A percentile compares a stretch with the other conserved stretches of the same genome.
Evolutionary conservation across 148 eudicot species (phyloP).

Genomic region (Tetragonia tetragonoides): DNA sequence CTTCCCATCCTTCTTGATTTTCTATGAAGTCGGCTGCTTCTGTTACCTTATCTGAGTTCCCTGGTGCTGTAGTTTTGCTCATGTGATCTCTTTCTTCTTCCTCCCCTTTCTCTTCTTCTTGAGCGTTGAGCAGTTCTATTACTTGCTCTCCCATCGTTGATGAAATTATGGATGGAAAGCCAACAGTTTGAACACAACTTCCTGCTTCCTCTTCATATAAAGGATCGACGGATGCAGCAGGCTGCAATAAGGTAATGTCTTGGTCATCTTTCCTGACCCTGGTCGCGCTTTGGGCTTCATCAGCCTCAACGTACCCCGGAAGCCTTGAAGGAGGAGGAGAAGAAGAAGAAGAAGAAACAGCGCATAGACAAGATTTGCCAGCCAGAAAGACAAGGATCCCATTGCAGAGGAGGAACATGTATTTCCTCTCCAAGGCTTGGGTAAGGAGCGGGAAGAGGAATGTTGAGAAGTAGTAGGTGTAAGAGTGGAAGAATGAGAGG

Average conservation of each 20-base stretch:
- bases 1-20: constrained; percentile 4
- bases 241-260: constrained; percentile 3
- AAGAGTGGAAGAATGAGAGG: constrained; percentile 15
- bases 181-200: not conserved
- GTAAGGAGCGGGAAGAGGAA: constrained; percentile 17
- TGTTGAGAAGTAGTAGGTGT: constrained; percentile 20
- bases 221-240: not conserved
- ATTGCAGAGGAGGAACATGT: constrained; percentile 47
- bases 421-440: constrained; percentile 30
- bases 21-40: too few species aligned
- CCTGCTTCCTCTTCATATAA: not conserved
- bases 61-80: too few species aligned
- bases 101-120: constrained; percentile 7
- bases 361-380: constrained; percentile 10
- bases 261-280: not conserved
- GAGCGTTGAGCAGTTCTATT: not conserved
- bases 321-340: not conserved
- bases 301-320: not conserved
- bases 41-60: too few species aligned
- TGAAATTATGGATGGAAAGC: not conserved
- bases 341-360: not conserved
- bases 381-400: constrained; percentile 33
- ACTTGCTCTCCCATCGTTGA: not conserved
- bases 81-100: not conserved
- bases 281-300: not conserved